Conservation (phyloP, 2,329 filamentous ascomycete species). For the Xylogone sp. region DNA sequence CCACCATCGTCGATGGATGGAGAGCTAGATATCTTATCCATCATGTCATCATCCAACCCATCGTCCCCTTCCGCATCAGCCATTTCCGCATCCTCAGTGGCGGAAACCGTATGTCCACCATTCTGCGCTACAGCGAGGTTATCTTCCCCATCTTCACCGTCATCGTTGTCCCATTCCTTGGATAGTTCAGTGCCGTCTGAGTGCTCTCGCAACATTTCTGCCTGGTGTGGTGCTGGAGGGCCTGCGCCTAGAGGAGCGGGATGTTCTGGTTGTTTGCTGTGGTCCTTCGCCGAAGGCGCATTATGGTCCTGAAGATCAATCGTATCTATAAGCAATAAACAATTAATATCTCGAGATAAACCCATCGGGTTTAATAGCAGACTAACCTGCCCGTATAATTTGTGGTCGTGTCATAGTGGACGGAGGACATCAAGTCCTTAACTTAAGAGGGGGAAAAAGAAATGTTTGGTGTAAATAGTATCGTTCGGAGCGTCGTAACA, state of each 20-base stretch:
- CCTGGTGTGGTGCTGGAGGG: conserved; percentile 69
- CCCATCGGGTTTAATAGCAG: conserved; percentile 4
- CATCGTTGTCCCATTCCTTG: conserved; percentile 44
- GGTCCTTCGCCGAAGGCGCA: conserved; percentile 80
- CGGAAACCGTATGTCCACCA: conserved; percentile 46
- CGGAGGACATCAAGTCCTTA: conserved; percentile 11
- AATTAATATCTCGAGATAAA: conserved; percentile 20
- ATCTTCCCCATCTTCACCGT: conserved; percentile 42
- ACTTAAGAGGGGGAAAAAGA: neutral
- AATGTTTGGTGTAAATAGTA: neutral
- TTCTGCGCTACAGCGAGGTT: conserved; percentile 58
- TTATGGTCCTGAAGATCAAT: conserved; percentile 88
- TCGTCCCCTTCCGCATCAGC: conserved; percentile 68
- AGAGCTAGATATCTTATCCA: conserved; percentile 98
- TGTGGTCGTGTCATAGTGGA: conserved; percentile 49
- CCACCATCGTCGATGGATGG: conserved; percentile 99
- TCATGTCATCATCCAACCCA: conserved; percentile 86
- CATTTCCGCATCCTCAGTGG: conserved; percentile 57
- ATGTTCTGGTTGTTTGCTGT: conserved; percentile 54
- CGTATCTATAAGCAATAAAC: conserved; percentile 61
- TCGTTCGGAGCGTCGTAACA: too few relatives aligned
- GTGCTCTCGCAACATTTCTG: conserved; percentile 78
- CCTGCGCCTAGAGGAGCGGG: conserved; percentile 46
- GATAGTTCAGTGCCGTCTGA: conserved; percentile 69
- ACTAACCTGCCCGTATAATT: conserved; percentile 50